A percentile compares a stretch with the other conserved stretches of the same genome.
phyloP scores from a whole-genome alignment of 805 yeast species.

The Sungouiozyma ichnusensis region DNA sequence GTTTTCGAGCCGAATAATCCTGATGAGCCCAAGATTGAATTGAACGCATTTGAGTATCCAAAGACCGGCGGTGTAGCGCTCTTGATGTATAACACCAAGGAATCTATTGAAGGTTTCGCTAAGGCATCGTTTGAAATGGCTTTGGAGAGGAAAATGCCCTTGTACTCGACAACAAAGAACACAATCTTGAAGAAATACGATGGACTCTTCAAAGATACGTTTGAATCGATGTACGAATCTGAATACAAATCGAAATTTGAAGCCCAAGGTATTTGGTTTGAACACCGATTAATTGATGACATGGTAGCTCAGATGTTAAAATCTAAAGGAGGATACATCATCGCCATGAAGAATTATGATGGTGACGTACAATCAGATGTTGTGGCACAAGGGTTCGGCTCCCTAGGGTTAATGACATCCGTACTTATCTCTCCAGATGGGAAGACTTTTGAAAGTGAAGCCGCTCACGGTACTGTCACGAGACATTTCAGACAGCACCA shows the following conservation, averaged over 20 bases:
- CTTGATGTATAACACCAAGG: slow-evolving; percentile 94
- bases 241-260: slow-evolving; percentile 67
- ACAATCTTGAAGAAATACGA: slow-evolving; percentile 90
- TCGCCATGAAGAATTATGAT: slow-evolving; percentile 95
- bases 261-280: slow-evolving; percentile 81
- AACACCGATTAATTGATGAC: slow-evolving; percentile 92
- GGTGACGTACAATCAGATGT: slow-evolving; percentile 96
- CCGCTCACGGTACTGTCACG: slow-evolving; percentile 98
- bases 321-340: slow-evolving; percentile 87
- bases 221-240: slow-evolving; percentile 65
- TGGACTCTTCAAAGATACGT: slow-evolving; percentile 90
- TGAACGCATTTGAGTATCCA: slow-evolving; percentile 40
- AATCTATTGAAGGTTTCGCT: slow-evolving; percentile 86
- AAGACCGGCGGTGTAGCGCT: slow-evolving; percentile 64
- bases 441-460: slow-evolving; percentile 89
- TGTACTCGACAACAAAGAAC: slow-evolving; percentile 86
- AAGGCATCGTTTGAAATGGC: slow-evolving; percentile 86
- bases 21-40: slow-evolving; percentile 11
- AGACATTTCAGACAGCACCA: slow-evolving; percentile 95
- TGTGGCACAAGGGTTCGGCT: slow-evolving; percentile 97
- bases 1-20: slow-evolving; percentile 66
- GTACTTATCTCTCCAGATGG: slow-evolving; percentile 97
- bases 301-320: slow-evolving; percentile 99
- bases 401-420: slow-evolving; percentile 94
- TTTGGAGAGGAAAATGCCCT: slow-evolving; percentile 60